These are phyloP conservation scores for Cicer arietinum DNA, from an alignment of 306 rosid genomes.

Conservation along the genomic window DNA sequence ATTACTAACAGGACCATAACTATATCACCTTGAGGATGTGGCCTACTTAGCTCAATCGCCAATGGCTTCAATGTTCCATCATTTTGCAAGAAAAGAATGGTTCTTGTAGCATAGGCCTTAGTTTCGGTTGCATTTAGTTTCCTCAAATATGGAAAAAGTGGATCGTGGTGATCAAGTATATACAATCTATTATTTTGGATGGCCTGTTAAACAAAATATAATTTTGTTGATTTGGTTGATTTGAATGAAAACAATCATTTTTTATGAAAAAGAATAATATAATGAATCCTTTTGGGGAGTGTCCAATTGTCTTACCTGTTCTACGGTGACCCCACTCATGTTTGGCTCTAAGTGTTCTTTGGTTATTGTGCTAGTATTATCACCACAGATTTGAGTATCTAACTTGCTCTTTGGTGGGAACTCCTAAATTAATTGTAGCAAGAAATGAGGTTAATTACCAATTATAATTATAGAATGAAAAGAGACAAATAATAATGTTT, in stretches of 20 bases:
- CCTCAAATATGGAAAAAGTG: constrained; percentile 65
- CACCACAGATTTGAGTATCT: constrained; percentile 55
- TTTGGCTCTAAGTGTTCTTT: constrained; percentile 45
- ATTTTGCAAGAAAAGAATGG: constrained; percentile 63
- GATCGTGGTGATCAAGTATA: constrained; percentile 73
- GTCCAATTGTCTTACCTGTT: constrained; percentile 45
- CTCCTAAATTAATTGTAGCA: constrained; percentile 47
- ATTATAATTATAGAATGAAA: not conserved
- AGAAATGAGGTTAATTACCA: not conserved
- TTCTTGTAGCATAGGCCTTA: constrained; percentile 67
- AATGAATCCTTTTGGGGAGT: not conserved
- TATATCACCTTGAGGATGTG: constrained; percentile 62
- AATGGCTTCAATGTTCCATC: constrained; percentile 82
- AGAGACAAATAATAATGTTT: not conserved
- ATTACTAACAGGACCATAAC: constrained; percentile 53
- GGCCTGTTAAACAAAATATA: constrained; percentile 48
- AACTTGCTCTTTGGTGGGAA: constrained; percentile 77
- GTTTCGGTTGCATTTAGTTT: constrained; percentile 50
- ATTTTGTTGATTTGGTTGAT: not conserved
- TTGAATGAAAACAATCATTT: not conserved
- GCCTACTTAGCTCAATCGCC: constrained; percentile 70
- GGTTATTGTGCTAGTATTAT: constrained; percentile 61
- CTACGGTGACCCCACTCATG: constrained; percentile 55
- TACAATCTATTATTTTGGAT: constrained; percentile 56
- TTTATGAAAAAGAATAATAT: not conserved